Evolutionary conservation across 257 asterid genomes (phyloP).

Genomic region (Misopates orontium): DNA sequence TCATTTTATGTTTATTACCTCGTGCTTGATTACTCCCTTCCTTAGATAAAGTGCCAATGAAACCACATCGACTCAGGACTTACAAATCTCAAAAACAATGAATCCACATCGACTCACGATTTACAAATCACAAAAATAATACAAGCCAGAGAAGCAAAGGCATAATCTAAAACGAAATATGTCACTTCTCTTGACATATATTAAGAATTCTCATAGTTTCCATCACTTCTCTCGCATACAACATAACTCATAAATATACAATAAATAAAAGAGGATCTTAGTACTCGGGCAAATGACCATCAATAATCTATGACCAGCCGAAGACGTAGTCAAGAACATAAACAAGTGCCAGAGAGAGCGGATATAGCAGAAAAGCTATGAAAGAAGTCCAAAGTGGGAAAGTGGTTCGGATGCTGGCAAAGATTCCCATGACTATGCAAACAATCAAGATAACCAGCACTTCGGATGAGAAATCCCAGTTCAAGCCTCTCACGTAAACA

Average conservation of each 20-base stretch:
- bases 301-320: slow-evolving; percentile 68
- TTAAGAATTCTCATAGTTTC: too few species aligned
- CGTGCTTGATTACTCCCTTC: too few species aligned
- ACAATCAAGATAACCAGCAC: slow-evolving; percentile 85
- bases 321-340: slow-evolving; percentile 80
- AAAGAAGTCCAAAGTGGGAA: slow-evolving; percentile 83
- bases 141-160: too few species aligned
- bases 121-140: too few species aligned
- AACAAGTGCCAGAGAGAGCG: slow-evolving; percentile 77
- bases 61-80: too few species aligned
- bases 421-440: slow-evolving; percentile 74
- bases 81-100: too few species aligned
- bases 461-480: slow-evolving; percentile 92
- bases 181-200: too few species aligned
- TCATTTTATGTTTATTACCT: too few species aligned
- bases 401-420: slow-evolving; percentile 74
- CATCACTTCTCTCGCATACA: not conserved
- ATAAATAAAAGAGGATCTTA: not conserved
- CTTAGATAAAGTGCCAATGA: too few species aligned
- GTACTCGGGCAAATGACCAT: not conserved
- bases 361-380: slow-evolving; percentile 72
- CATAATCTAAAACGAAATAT: too few species aligned
- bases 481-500: slow-evolving; percentile 69
- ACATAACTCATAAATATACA: not conserved
- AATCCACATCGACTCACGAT: too few species aligned